Evolutionary conservation across 768 basidiomycete genomes (phyloP), one percentile per base, ranked within the genome.

Genomic region (Serendipita vermifera): DNA sequence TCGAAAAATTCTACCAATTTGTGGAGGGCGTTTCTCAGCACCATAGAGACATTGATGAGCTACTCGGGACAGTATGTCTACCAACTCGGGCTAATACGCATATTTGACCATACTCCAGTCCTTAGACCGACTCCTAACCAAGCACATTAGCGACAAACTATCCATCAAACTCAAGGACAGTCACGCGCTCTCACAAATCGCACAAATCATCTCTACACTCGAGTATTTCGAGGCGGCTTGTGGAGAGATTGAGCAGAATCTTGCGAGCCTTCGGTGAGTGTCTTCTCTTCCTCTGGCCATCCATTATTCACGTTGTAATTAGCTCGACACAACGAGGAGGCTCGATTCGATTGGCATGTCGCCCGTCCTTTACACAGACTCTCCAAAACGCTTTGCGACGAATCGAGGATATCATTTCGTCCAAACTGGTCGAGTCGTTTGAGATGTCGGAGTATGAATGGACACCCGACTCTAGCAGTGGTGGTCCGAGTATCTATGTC

Each of bases 1-100:
- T 96, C 35, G 86, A 92, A 62, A 90, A 89, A 62, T 98, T 96
- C 71, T 94, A 97, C 66, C 83, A 89, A 22, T 99, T 98, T 67
- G 82, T 93, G 0, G 96, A 99, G 62, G 94, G 94, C 6, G 87
- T 96, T 3, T 82, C 86, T 2, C 88, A 93, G 64, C 86, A 90
- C 57, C 87, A 92, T 67, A 78, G 85, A 38, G 86, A 93, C 64
- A 87, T 93, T 31, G 93, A 98, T 63, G 90, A 91, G 55, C 74
- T 97, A 6, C 68, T 99, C 53, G 84, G 83, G 70, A 91, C 84
- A 76, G 94, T 92, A 63, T 57, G 65, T 35, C 6, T 13, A 46
- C 24, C 27, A 20, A 27, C 39, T 7, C 32, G 33, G 13, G 3
- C 26, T 15, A 24, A 5, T 20, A 5, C 32, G 48, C 6, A 22